Evolutionary conservation across 2,329 filamentous ascomycete genomes (phyloP).

Genomic region (Mycocentrospora acerina): DNA sequence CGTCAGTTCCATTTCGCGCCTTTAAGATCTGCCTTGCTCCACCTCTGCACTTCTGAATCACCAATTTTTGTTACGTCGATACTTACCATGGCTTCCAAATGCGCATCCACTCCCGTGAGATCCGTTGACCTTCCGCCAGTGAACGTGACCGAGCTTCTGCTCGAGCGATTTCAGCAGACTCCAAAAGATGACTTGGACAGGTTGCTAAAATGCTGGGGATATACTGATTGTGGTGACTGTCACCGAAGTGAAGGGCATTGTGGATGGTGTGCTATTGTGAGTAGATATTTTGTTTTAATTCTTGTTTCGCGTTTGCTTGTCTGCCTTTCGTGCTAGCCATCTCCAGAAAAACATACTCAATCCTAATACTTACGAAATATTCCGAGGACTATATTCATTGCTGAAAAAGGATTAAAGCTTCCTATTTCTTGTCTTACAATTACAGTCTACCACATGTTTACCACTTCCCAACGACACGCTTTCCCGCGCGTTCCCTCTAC

Average conservation of each 20-base stretch:
- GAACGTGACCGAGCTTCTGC: conserved; percentile 28
- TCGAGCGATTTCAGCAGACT: conserved; percentile 26
- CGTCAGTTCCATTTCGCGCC: no score
- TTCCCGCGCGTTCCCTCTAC: conserved; percentile 40
- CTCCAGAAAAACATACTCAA: no score
- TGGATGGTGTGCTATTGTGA: conserved; percentile 49
- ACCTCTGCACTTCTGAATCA: no score
- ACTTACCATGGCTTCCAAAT: no score
- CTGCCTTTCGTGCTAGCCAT: not conserved
- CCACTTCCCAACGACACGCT: conserved; percentile 43
- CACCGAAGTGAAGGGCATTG: conserved; percentile 39
- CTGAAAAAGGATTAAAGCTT: no score
- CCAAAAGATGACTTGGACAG: conserved; percentile 35
- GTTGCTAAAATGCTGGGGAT: conserved; percentile 38
- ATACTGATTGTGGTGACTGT: conserved; percentile 40
- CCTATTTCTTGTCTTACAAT: not conserved
- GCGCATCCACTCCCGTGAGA: no score
- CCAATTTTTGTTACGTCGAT: no score
- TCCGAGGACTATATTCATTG: no score
- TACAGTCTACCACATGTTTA: conserved; percentile 46
- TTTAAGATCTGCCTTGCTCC: no score
- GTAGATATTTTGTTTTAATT: conserved; percentile 10
- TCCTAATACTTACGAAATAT: no score
- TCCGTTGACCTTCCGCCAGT: no score
- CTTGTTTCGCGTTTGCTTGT: not conserved